Base-by-base conservation (phyloP, 805 yeast genomes). In the Kluyveromyces wickerhamii region DNA sequence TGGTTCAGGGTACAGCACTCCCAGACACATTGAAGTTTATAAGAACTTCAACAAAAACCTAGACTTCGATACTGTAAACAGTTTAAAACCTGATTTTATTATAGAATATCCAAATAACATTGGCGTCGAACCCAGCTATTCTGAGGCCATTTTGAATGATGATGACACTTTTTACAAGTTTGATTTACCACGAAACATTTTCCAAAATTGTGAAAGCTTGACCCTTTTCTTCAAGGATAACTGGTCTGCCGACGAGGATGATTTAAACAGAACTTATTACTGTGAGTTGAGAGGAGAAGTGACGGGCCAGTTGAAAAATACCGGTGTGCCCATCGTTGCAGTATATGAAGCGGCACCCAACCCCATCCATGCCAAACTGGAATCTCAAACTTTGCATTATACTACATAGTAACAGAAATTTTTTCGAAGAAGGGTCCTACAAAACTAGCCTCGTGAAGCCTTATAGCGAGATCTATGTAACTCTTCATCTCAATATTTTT, bases 281-380 rank as follows among this genome's bases (percentile, higher is more conserved):
- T 59, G 88, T 28, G 96, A 94, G 38, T 56, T 89, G 17, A 65
- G 96, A 29, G 97, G 97, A 1, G 81, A 75, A 43, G 69, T 57
- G 39, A 65, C 72, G 7, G 41, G 47, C 3, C 35, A 41, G 18
- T 21, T 37, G 3, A 33, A 34, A 23, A 39, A 41, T 9, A 44
- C 48, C 12, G 45, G 43, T 4, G 38, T 45, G 3, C 95, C 95
- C 0, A 73, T 85, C 12, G 67, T 81, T 11, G 68, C 95, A 0
- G 51, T 83, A 14, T 89, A 88, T 56, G 97, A 89, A 59, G 73
- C 87, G 36, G 94, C 95, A 0, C 92, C 96, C 3, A 88, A 88
- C 54, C 96, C 96, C 0, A 74, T 79, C 1, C 96, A 89, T 56
- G 75, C 69, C 44, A 67, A 59, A 32, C 14, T 58, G 29, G 55